These are phyloP conservation scores for Candida hispaniensis DNA, from an alignment of 805 yeast genomes.

Conservation along the genomic window DNA sequence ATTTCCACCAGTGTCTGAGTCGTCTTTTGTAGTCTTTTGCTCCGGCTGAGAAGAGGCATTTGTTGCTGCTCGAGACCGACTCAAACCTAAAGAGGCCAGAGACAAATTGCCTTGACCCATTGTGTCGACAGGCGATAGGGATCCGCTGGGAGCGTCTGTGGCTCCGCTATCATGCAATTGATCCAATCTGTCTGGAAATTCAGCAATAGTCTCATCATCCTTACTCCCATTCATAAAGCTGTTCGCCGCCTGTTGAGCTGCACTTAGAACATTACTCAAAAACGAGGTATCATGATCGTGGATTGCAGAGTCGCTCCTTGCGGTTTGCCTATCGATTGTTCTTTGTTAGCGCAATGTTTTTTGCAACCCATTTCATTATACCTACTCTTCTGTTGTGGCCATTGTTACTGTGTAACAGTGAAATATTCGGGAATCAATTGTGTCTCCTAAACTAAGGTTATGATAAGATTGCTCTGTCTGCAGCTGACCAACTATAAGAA, in stretches of 20 bases:
- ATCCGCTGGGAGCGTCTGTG: neutral
- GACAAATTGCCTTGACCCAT: conserved; percentile 29
- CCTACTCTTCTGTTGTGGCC: too few species aligned
- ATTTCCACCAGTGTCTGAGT: conserved; percentile 3
- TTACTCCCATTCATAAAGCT: conserved; percentile 11
- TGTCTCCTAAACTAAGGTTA: too few species aligned
- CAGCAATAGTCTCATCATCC: neutral
- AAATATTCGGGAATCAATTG: too few species aligned
- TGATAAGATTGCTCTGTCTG: too few species aligned
- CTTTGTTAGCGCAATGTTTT: too few species aligned
- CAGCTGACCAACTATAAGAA: too few species aligned
- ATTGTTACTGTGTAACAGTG: too few species aligned
- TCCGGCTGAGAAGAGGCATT: conserved; percentile 4
- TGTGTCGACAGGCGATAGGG: conserved; percentile 23
- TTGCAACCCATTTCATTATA: too few species aligned
- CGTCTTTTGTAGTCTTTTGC: neutral
- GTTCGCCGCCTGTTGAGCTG: conserved; percentile 15
- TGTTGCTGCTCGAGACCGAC: conserved; percentile 12
- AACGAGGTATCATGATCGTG: conserved; percentile 13
- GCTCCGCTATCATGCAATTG: neutral
- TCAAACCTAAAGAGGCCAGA: conserved; percentile 22
- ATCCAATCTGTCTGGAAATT: conserved; percentile 1
- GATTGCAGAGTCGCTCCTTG: too few species aligned
- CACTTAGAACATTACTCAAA: conserved; percentile 3
- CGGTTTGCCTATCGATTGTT: too few species aligned